Evolutionary conservation across 805 yeast genomes (phyloP).

Genomic region (Maudiozyma turicensis): DNA sequence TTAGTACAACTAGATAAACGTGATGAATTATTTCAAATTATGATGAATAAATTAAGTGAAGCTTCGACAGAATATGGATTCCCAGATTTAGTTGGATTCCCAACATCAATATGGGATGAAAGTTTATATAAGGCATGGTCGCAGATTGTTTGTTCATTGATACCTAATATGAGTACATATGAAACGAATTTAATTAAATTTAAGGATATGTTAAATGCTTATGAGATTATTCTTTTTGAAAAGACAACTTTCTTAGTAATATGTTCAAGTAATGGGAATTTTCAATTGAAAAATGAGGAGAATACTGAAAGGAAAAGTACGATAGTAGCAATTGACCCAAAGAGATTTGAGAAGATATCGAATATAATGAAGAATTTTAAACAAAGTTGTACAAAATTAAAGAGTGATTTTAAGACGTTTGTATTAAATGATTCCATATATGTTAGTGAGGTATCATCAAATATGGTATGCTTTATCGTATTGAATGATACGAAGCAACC

Average conservation of each 20-base stretch:
- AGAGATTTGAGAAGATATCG: slow-evolving; percentile 87
- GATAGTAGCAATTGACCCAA: slow-evolving; percentile 55
- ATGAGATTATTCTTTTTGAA: slow-evolving; percentile 85
- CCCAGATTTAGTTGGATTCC: slow-evolving; percentile 64
- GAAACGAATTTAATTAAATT: slow-evolving; percentile 67
- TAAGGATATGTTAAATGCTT: slow-evolving; percentile 67
- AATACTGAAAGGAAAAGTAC: slow-evolving; percentile 19
- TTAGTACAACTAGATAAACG: slow-evolving; percentile 79
- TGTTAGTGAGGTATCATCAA: slow-evolving; percentile 48
- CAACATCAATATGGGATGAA: slow-evolving; percentile 97
- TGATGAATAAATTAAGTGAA: slow-evolving; percentile 72
- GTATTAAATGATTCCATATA: slow-evolving; percentile 51
- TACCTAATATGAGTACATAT: slow-evolving; percentile 79
- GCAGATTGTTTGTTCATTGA: slow-evolving; percentile 84
- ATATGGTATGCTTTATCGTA: slow-evolving; percentile 53
- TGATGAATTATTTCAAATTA: slow-evolving; percentile 69
- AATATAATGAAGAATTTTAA: slow-evolving; percentile 90
- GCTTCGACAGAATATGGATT: slow-evolving; percentile 65
- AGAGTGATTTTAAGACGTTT: slow-evolving; percentile 73
- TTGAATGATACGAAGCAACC: slow-evolving; percentile 34
- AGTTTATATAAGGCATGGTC: slow-evolving; percentile 96
- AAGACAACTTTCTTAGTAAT: slow-evolving; percentile 74
- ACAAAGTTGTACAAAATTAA: slow-evolving; percentile 79
- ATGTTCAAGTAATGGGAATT: slow-evolving; percentile 32
- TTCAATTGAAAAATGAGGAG: slow-evolving; percentile 10